These are phyloP conservation scores for Monilinia aucupariae DNA, from an alignment of 2,329 filamentous ascomycete species.

Conservation along the genomic window DNA sequence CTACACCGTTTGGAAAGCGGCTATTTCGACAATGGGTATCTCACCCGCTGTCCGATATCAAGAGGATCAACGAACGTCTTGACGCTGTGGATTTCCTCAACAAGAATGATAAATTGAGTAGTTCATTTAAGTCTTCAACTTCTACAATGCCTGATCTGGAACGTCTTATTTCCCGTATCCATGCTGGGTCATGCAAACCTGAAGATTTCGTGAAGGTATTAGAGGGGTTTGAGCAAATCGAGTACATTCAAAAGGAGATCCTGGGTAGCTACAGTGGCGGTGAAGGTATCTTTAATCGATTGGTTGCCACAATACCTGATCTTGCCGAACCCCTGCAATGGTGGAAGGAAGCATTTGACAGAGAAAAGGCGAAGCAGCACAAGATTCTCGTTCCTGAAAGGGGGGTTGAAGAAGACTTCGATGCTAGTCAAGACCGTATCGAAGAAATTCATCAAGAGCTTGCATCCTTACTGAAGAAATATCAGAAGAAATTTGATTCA, in stretches of 20 bases:
- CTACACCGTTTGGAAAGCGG: slow-evolving; percentile 94
- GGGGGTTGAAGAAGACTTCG: slow-evolving; percentile 89
- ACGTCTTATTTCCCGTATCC: slow-evolving; percentile 86
- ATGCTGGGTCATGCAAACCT: slow-evolving; percentile 82
- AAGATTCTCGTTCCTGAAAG: slow-evolving; percentile 79
- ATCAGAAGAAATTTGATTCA: slow-evolving; percentile 68
- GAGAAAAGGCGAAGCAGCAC: slow-evolving; percentile 68
- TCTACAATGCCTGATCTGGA: slow-evolving; percentile 92
- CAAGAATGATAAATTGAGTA: slow-evolving; percentile 70
- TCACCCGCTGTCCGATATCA: slow-evolving; percentile 81
- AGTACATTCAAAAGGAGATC: slow-evolving; percentile 76
- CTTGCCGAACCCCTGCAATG: slow-evolving; percentile 67
- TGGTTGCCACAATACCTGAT: slow-evolving; percentile 82
- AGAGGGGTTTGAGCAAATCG: slow-evolving; percentile 96
- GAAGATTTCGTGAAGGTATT: slow-evolving; percentile 91
- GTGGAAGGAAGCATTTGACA: slow-evolving; percentile 92
- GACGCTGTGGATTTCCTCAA: slow-evolving; percentile 94
- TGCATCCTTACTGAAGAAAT: slow-evolving; percentile 62
- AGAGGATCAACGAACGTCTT: slow-evolving; percentile 85
- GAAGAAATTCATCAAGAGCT: slow-evolving; percentile 70
- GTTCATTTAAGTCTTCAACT: slow-evolving; percentile 83
- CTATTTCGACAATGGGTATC: slow-evolving; percentile 97
- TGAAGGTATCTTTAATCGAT: slow-evolving; percentile 75
- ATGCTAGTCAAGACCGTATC: slow-evolving; percentile 72
- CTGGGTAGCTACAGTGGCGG: slow-evolving; percentile 69